Base-by-base conservation (phyloP, 306 rosid genomes). In the Trichosanthes cucumerina region DNA sequence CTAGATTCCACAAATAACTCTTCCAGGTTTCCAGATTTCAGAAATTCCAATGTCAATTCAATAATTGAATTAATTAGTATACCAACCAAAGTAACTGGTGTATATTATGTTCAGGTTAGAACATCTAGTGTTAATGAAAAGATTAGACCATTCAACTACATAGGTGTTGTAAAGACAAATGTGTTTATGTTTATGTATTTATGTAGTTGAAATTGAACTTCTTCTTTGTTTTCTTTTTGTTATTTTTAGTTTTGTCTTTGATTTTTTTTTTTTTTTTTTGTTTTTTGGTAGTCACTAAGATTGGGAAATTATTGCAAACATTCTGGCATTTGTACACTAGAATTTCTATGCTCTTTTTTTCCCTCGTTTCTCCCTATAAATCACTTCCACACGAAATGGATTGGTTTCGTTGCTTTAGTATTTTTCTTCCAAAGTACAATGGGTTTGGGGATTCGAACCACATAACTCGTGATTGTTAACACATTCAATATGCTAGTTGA, bases 71-170 rank as follows among this genome's bases (percentile, higher is more conserved):
- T 95, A 87, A 89, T 90, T 78, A 95, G 97, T 82, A 84, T 92
- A 2, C 96, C 93, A 36, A 92, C 99, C 82, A 95, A 95, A 90
- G 90, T 95, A 88, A 87, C 86, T 14, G 99, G 99, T 7, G 97
- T 95, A 78, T 97, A 92, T 88, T 95, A 95, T 80, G 90, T 95
- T 84, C 99, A 95, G 99, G 99, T 95, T 86, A 86, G 91, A 46
- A 74, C 47, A 82, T 82, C 70, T 79, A 43, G 19, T 73, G 77
- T 73, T 28, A 8, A 49, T 74, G 78, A 50, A 50, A 74, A 33
- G 24, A 26, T 31, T 13, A 24, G 24, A 46, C 14, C 7, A 71
- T 79, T 14, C 74, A 58, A 58, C 34, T 62, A 2, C 62, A n/a
- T 28, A 63, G 75, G 49, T 2, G 19, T 46, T 28, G 26, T 75